Evolutionary conservation across 148 eudicot genomes (phyloP).

Genomic region (Rhododendron vialii): DNA sequence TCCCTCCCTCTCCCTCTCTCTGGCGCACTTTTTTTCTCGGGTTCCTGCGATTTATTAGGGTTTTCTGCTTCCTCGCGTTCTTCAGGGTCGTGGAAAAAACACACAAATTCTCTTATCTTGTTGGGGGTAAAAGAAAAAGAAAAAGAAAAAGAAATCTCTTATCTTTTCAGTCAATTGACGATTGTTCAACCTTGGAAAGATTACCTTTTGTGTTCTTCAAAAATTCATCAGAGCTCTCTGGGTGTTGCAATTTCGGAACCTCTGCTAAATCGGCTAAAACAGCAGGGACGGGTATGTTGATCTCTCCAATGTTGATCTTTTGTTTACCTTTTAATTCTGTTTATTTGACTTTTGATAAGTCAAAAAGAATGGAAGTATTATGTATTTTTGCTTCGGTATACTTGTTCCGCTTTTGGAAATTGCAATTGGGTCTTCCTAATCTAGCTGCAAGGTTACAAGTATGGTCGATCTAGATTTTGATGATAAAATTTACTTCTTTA

Average conservation of each 20-base stretch:
- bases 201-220: background rate
- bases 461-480: background rate
- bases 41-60: background rate
- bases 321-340: too few species aligned
- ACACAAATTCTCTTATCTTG: background rate
- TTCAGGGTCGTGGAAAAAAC: background rate
- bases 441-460: background rate
- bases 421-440: background rate
- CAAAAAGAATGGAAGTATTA: background rate
- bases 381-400: background rate
- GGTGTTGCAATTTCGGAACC: background rate
- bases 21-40: background rate
- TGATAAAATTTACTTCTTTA: background rate
- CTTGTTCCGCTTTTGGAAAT: background rate
- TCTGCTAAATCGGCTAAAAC: constrained; percentile 2
- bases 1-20: background rate
- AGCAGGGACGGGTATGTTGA: background rate
- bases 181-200: background rate
- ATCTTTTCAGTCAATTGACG: background rate
- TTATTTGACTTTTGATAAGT: background rate
- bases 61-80: background rate
- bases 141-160: background rate
- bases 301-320: background rate
- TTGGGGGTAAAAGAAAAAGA: background rate
- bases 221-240: background rate